Base-by-base conservation (phyloP, 495 filamentous ascomycete species). In the Physcia stellaris region DNA sequence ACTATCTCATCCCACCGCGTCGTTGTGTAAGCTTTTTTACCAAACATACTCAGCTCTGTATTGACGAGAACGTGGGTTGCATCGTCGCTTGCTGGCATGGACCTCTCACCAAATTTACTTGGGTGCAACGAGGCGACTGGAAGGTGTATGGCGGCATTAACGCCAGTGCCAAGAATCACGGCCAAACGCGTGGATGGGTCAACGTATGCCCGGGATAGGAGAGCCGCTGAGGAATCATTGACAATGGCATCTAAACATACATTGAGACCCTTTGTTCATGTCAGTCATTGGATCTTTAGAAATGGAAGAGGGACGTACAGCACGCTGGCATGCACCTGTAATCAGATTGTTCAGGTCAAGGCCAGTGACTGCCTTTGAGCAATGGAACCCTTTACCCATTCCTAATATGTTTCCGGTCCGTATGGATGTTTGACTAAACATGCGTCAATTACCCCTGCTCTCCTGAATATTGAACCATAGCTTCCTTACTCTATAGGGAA, bases 41-140 rank as follows among this genome's bases (percentile, higher is more conserved):
- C 86, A 24, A 77, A 81, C 61, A 94, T 92, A 49, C 80, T 83
- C 75, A 85, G 77, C 54, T 94, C 86, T 4, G 80, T 93, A 56
- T 94, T 93, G 46, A 92, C 69, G 3, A 87, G 77, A 22, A 92
- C 79, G 43, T 78, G 56, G 33, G 61, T 63, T 16, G 54, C 63
- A 28, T 75, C 61, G 10, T 67, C 65, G 26, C 60, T 71, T 57
- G 58, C 63, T 10, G 55, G 56, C 11, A 54, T 48, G 0, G 58
- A 56, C 23, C 68, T 49, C 0, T 45, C 41, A 5, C 61, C 61
- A 34, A 72, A 67, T 46, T 92, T 92, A 49, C 61, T 64, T 6
- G 63, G 57, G 35, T 78, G 72, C 21, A 94, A 68, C 37, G 68
- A 73, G 32, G 63, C 66, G 6, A 83, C 61, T 36, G 62, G 75